Percentiles rank a stretch among this genome's conserved stretches.
phyloP scores from a whole-genome alignment of 2,329 filamentous ascomycete species.

The Pseudocercospora vitis region DNA sequence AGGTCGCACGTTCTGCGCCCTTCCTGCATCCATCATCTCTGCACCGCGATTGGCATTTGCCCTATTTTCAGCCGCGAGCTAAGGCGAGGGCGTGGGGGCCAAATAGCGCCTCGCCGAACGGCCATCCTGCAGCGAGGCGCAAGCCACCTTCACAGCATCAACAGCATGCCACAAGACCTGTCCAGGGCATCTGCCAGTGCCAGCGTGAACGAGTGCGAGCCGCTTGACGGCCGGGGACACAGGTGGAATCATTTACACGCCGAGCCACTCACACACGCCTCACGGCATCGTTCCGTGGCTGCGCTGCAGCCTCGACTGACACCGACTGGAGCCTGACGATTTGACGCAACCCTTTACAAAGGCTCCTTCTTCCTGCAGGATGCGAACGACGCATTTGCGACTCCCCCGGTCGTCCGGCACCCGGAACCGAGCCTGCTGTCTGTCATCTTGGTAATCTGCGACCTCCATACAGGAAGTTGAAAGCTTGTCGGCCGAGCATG shows the following conservation, averaged over 20 bases:
- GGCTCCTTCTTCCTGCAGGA: constrained; percentile 9
- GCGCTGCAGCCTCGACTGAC: not conserved
- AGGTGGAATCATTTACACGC: not conserved
- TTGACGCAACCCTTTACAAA: constrained; percentile 1
- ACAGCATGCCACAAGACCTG: not conserved
- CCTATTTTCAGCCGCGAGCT: constrained; percentile 5
- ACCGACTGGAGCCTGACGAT: not conserved
- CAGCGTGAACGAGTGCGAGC: not conserved
- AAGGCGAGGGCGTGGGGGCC: constrained; percentile 5
- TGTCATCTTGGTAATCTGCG: not conserved
- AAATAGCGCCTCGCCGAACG: constrained; percentile 3
- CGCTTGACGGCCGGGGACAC: not conserved
- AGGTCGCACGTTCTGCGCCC: not conserved
- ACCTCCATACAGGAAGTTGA: too few relatives aligned
- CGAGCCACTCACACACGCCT: not conserved
- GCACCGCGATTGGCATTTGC: not conserved
- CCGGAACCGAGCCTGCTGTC: not conserved
- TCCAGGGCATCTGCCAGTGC: not conserved
- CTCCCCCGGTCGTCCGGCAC: constrained; percentile 3
- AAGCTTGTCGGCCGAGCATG: not conserved
- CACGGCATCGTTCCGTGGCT: too few relatives aligned
- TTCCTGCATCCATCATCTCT: not conserved
- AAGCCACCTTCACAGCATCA: not conserved
- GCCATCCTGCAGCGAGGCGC: not conserved
- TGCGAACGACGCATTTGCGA: not conserved